These are phyloP conservation scores for Cercophora scortea DNA, from an alignment of 495 filamentous ascomycete species.

Conservation along the genomic window DNA sequence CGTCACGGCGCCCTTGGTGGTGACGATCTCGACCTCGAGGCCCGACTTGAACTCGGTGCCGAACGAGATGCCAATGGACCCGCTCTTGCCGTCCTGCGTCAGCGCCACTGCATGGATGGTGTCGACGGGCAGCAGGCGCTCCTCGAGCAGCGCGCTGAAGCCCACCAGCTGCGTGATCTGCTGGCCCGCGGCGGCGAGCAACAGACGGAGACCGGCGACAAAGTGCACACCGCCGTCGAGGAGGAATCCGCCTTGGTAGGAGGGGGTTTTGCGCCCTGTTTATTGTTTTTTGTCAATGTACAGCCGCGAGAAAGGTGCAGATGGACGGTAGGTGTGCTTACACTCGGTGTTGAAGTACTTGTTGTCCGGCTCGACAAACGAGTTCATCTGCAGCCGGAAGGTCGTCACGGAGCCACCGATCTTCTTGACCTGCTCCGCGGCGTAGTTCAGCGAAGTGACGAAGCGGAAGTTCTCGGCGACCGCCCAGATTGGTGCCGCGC, in stretches of 20 bases:
- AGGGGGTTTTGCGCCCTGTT: constrained; percentile 59
- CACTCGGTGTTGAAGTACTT: constrained; percentile 54
- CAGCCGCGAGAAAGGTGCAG: background rate
- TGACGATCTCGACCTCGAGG: constrained; percentile 43
- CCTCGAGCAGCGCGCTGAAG: constrained; percentile 50
- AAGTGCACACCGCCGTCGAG: constrained; percentile 71
- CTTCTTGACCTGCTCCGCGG: constrained; percentile 43
- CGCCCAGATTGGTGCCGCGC: constrained; percentile 43
- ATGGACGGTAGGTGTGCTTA: constrained; percentile 10
- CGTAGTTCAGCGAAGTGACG: constrained; percentile 47
- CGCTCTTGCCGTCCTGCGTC: constrained; percentile 50
- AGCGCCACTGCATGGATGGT: constrained; percentile 57
- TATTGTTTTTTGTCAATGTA: background rate
- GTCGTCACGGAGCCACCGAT: constrained; percentile 60
- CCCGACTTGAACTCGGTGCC: constrained; percentile 53
- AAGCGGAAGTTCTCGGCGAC: constrained; percentile 77
- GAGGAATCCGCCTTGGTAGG: constrained; percentile 71
- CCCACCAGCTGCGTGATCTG: constrained; percentile 43
- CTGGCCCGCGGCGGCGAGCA: constrained; percentile 45
- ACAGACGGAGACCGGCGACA: constrained; percentile 53
- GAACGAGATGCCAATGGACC: constrained; percentile 54
- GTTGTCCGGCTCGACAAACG: constrained; percentile 40
- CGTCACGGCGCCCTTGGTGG: constrained; percentile 45
- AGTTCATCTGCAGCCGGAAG: constrained; percentile 52
- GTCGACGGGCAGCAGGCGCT: constrained; percentile 62